phyloP scores from a whole-genome alignment of 1,139 yeast species.

The Waltiozyma sp. region DNA sequence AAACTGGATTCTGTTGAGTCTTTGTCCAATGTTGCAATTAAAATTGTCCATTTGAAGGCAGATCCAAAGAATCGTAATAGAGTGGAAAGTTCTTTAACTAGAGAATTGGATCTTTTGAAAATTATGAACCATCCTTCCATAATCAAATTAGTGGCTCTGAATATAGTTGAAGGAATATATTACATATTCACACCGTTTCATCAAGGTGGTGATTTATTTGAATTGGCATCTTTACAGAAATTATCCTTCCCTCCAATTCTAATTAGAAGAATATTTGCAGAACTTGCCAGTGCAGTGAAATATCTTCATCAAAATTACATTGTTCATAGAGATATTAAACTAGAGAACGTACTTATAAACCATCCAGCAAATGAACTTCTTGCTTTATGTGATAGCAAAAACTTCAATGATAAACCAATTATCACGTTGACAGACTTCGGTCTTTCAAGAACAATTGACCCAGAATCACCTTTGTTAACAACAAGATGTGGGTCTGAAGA shows the following conservation, averaged over 20 bases:
- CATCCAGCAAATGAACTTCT: slow-evolving; percentile 24
- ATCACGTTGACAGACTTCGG: slow-evolving; percentile 83
- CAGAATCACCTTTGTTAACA: slow-evolving; percentile 48
- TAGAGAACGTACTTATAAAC: slow-evolving; percentile 65
- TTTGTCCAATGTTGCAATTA: slow-evolving; percentile 23
- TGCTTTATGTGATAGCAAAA: slow-evolving; percentile 8
- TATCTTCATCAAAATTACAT: slow-evolving; percentile 59
- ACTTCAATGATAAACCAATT: slow-evolving; percentile 22
- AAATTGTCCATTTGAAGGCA: slow-evolving; percentile 20
- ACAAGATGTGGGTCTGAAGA: slow-evolving; percentile 96
- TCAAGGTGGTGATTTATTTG: slow-evolving; percentile 74
- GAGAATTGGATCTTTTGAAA: slow-evolving; percentile 64
- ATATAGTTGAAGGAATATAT: slow-evolving; percentile 21
- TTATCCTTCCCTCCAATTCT: slow-evolving; percentile 31
- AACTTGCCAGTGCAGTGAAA: slow-evolving; percentile 56
- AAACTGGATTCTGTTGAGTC: no score
- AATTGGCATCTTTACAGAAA: slow-evolving; percentile 39
- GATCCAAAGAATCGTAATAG: slow-evolving; percentile 31
- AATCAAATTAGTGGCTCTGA: slow-evolving; percentile 28
- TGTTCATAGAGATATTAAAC: slow-evolving; percentile 80
- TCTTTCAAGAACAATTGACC: slow-evolving; percentile 56
- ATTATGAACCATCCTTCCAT: slow-evolving; percentile 31
- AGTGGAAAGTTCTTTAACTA: slow-evolving; percentile 55
- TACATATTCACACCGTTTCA: slow-evolving; percentile 66
- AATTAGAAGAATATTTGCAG: slow-evolving; percentile 54